A percentile compares a stretch with the other conserved stretches of the same genome.
Conservation (phyloP, 805 yeast genomes). For the Danielia reshetovae region DNA sequence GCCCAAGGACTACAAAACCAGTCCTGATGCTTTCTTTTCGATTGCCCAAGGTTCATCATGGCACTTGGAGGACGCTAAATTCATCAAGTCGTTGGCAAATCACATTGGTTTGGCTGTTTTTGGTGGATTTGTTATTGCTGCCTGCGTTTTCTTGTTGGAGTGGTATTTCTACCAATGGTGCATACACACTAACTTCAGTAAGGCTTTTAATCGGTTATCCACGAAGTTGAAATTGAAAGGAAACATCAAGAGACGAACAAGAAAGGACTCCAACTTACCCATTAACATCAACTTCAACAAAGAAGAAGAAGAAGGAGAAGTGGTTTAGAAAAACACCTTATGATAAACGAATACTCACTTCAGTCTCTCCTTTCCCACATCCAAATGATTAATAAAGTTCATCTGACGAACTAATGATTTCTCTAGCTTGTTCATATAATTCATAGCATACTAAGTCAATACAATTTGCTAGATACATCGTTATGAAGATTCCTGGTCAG, state of each 20-base stretch:
- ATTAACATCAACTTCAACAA: constrained; percentile 29
- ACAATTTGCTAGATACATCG: no score
- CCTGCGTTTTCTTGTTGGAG: constrained; percentile 32
- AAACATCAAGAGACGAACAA: constrained; percentile 33
- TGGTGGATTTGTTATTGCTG: constrained; percentile 62
- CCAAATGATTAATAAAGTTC: constrained; percentile 2
- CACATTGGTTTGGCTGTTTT: constrained; percentile 72
- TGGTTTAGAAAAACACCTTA: background rate
- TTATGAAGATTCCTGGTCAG: no score
- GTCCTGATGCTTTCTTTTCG: constrained; percentile 60
- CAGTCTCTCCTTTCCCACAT: constrained; percentile 3
- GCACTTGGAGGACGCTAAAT: constrained; percentile 85
- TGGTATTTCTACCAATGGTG: constrained; percentile 38
- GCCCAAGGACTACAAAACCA: constrained; percentile 68
- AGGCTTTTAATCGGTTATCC: constrained; percentile 12
- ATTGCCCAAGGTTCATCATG: constrained; percentile 85
- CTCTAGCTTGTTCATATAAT: no score
- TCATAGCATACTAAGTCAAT: no score
- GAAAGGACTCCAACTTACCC: constrained; percentile 57
- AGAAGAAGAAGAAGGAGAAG: constrained; percentile 3
- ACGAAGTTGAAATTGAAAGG: constrained; percentile 13
- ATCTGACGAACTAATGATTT: no score
- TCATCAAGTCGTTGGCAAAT: constrained; percentile 66
- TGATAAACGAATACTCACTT: background rate
- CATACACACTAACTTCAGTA: constrained; percentile 26